Base-by-base conservation (phyloP, 371 early-diverging fungal species). In the Saksenaea vasiformis region DNA sequence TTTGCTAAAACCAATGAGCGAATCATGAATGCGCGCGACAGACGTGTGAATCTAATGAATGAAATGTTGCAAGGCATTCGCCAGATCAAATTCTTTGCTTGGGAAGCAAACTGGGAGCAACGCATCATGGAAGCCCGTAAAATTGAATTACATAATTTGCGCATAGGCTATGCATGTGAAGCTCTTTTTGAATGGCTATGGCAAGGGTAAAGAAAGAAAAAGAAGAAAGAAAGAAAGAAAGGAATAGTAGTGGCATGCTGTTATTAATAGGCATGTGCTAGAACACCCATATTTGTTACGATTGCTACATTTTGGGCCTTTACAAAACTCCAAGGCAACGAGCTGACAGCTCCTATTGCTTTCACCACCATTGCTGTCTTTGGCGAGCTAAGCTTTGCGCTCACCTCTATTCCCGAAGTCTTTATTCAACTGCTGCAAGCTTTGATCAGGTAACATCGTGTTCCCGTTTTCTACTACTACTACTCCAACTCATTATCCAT, bases 81-180 rank as follows among this genome's bases (percentile, higher is more conserved):
- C n/a, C 85, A 87, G 64, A 86, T 90, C 72, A 90, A 90, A 60
- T 88, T 87, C 58, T 88, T 88, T 76, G 88, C 88, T 26, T 90
- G 88, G 83, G 80, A 82, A 56, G 61, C 17, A 5, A 70, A 71
- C 10, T 82, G 83, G 83, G 67, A 71, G 38, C 64, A 76, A 19
- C 70, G 77, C 13, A 67, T 82, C 13, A 71, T 71, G 67, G 74
- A 77, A 56, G 74, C 84, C 1, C 71, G 88, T 72, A 72, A 70
- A 5, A 64, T 67, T 11, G 90, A 90, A 61, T 68, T 90, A 28
- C 64, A 70, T 28, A 79, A 79, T 44, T 55, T 88, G 58, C 64
- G 75, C 3, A 71, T 74, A 26, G 75, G 72, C 4, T 77, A 64
- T 39, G 36, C 70, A 0, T 64, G 67, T n/a, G 70, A 64, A 36